These are phyloP conservation scores for Astrothelium macrocarpum DNA, from an alignment of 495 filamentous ascomycete species.

Conservation along the genomic window DNA sequence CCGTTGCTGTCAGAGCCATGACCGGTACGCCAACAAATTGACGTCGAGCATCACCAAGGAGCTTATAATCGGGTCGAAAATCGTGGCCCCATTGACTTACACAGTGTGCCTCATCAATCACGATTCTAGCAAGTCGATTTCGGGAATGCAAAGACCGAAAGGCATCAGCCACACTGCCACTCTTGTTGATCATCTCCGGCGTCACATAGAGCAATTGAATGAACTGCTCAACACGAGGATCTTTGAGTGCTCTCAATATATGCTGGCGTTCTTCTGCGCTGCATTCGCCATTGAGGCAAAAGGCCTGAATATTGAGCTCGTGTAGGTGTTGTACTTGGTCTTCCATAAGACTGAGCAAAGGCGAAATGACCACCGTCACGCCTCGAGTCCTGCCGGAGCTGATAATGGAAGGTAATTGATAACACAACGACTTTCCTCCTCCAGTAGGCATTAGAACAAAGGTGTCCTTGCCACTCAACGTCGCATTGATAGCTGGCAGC, in stretches of 20 bases:
- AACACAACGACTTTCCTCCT: slow-evolving; percentile 93
- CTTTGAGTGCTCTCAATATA: slow-evolving; percentile 52
- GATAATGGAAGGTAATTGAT: slow-evolving; percentile 87
- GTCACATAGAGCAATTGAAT: slow-evolving; percentile 89
- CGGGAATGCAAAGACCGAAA: slow-evolving; percentile 54
- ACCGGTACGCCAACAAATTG: slow-evolving; percentile 69
- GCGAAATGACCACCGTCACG: slow-evolving; percentile 89
- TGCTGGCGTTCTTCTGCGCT: slow-evolving; percentile 42
- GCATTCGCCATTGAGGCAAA: slow-evolving; percentile 68
- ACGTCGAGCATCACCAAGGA: slow-evolving; percentile 59
- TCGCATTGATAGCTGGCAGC: slow-evolving; percentile 90
- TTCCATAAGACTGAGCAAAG: slow-evolving; percentile 88
- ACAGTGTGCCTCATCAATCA: slow-evolving; percentile 97
- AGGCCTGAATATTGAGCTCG: slow-evolving; percentile 65
- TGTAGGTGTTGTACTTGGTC: slow-evolving; percentile 81
- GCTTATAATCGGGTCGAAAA: slow-evolving; percentile 93
- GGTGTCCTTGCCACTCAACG: slow-evolving; percentile 71
- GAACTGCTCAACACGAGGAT: slow-evolving; percentile 51
- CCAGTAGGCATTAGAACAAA: slow-evolving; percentile 98
- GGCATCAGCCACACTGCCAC: slow-evolving; percentile 46
- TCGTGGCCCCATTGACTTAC: slow-evolving; percentile 99
- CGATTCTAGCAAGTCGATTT: slow-evolving; percentile 70
- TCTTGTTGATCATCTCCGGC: slow-evolving; percentile 91
- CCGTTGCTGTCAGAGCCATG: slow-evolving; percentile 91
- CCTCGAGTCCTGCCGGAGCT: slow-evolving; percentile 69